Base-by-base conservation (phyloP, 108 stramenopile genomes). In the Cyclotella baltica region DNA sequence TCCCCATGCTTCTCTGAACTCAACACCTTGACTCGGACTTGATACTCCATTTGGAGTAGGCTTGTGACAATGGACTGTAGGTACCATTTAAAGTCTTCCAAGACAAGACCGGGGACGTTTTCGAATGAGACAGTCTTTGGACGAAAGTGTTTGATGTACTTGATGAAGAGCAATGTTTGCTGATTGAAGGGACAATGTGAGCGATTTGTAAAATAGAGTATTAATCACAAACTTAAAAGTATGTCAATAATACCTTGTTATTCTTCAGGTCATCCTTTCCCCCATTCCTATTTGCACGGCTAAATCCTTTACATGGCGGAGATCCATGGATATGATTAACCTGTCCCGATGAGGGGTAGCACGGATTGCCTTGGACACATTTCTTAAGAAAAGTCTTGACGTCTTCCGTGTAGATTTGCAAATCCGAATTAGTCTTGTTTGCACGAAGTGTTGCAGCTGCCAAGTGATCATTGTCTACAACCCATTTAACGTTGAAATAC, bases 261-360 rank as follows among this genome's bases (percentile, higher is more conserved):
- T 88, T 88, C 50, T 18, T 40, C 50, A 38, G 59, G 46, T 83
- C 81, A 63, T 87, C 75, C 36, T 73, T 75, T 31, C 81, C 84
- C 3, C 85, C 90, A n/a, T 65, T 83, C n/a, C 76, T 59, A 80
- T 90, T 90, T 2, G 87, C 87, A 28, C 59, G 38, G 23, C 85
- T 86, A 64, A 88, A 90, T 1, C 88, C 90, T 67, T 90, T 86
- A 70, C 89, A 90, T 0, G 89, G 89, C 13, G 87, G 46, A 23
- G 75, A 74, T 20, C 34, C 80, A 65, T 90, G 87, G 3, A 85
- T 56, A 33, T 86, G 84, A 18, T 86, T 72, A 6, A 78, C 67
- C 23, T 53, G 59, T 8, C 80, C 85, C 18, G 27, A 27, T 33
- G 61, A 29, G 1, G 78, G 78, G 38, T 80, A 76, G 30, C 58